phyloP scores from a whole-genome alignment of 768 basidiomycete species.

The Sistotremastrum suecicum region DNA sequence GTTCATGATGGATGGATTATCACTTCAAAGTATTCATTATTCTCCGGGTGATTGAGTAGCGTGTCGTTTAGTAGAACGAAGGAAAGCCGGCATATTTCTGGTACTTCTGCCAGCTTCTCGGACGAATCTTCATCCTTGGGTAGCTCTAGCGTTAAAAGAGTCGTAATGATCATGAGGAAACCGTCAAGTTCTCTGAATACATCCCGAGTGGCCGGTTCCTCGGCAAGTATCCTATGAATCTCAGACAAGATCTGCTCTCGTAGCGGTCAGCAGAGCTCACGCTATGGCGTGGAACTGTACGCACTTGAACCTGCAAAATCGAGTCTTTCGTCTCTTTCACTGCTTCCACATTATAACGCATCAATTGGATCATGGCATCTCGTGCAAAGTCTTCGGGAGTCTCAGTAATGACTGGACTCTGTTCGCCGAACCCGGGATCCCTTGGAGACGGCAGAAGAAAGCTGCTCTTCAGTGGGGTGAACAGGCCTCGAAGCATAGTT shows the following conservation, averaged over 20 bases:
- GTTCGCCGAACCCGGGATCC: neutral
- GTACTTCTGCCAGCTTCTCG: conserved; percentile 15
- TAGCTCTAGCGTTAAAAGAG: conserved; percentile 45
- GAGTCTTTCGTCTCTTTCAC: conserved; percentile 44
- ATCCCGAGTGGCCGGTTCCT: conserved; percentile 52
- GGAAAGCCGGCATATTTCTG: conserved; percentile 43
- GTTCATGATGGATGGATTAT: conserved; percentile 11
- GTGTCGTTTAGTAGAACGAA: conserved; percentile 55
- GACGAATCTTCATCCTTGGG: conserved; percentile 12
- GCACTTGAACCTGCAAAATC: conserved; percentile 38
- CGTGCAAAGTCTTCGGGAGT: conserved; percentile 58
- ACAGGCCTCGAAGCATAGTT: conserved; percentile 8
- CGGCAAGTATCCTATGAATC: conserved; percentile 51
- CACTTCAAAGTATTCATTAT: conserved; percentile 56
- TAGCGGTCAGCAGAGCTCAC: neutral
- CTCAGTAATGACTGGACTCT: conserved; percentile 1
- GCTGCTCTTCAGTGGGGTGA: conserved; percentile 8
- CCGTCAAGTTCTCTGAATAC: conserved; percentile 76
- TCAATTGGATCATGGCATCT: conserved; percentile 56
- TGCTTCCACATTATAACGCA: conserved; percentile 56
- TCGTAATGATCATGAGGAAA: conserved; percentile 59
- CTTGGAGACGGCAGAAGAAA: conserved; percentile 4
- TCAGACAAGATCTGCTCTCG: conserved; percentile 41
- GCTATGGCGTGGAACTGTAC: conserved; percentile 7
- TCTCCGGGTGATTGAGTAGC: conserved; percentile 38